phyloP scores from a whole-genome alignment of 305 asterid species.

The Fraxinus albicans region DNA sequence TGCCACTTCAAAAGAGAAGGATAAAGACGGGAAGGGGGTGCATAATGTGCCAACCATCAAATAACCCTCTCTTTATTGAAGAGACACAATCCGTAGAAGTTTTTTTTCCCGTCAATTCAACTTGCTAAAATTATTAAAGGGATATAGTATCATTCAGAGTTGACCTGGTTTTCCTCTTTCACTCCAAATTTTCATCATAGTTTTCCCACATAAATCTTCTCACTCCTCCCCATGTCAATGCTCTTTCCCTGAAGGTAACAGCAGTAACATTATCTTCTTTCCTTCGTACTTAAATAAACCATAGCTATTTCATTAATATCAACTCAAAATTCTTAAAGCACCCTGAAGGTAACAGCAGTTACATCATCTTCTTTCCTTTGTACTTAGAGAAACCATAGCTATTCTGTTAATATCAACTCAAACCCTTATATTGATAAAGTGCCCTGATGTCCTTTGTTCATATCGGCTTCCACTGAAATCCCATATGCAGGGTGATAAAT shows the following conservation, averaged over 20 bases:
- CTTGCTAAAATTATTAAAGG: background rate
- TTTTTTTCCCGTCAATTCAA: background rate
- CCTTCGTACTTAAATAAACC: background rate
- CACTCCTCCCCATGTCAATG: background rate
- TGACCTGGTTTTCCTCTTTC: background rate
- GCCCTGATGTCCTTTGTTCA: background rate
- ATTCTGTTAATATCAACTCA: background rate
- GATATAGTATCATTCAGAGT: background rate
- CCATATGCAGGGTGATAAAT: background rate
- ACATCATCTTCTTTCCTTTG: background rate
- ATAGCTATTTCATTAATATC: background rate
- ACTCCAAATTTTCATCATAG: background rate
- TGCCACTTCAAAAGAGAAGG: background rate
- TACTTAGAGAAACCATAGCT: background rate
- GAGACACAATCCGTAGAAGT: background rate
- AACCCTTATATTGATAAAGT: background rate
- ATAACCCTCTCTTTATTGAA: background rate
- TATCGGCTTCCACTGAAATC: background rate
- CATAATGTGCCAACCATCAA: conserved; percentile 8
- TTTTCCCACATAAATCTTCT: background rate
- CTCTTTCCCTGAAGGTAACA: background rate
- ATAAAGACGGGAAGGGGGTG: background rate
- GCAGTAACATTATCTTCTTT: background rate
- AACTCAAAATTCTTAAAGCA: background rate
- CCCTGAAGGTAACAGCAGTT: background rate